Evolutionary conservation across 495 filamentous ascomycete genomes (phyloP).

Genomic region (Penicillium daleae): DNA sequence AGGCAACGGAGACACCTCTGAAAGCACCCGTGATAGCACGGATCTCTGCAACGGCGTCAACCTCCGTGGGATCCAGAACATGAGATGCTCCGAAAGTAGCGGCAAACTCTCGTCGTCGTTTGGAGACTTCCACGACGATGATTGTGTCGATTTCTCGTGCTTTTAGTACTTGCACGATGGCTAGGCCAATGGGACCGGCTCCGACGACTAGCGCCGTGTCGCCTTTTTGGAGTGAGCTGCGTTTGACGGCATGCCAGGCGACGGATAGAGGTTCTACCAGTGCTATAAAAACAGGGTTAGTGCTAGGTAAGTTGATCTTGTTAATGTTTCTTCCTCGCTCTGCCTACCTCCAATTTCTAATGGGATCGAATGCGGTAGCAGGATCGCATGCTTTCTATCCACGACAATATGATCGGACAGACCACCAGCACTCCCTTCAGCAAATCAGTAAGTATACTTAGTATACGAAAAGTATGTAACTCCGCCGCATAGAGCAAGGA

Average conservation of each 20-base stretch:
- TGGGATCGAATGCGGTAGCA: constrained; percentile 29
- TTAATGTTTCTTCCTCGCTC: neutral
- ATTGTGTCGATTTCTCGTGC: constrained; percentile 53
- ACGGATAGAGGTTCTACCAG: constrained; percentile 63
- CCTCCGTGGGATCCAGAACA: constrained; percentile 24
- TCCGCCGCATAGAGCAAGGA: too few relatives aligned
- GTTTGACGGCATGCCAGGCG: constrained; percentile 67
- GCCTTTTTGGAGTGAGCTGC: constrained; percentile 52
- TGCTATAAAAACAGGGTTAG: neutral
- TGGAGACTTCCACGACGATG: constrained; percentile 49
- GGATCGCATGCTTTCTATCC: constrained; percentile 30
- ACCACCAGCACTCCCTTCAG: constrained; percentile 49
- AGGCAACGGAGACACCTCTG: constrained; percentile 27
- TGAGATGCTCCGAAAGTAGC: constrained; percentile 27
- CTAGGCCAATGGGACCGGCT: constrained; percentile 66
- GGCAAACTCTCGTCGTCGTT: constrained; percentile 23
- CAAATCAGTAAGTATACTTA: neutral
- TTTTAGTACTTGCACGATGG: constrained; percentile 60
- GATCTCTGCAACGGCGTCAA: constrained; percentile 27
- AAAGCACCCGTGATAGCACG: constrained; percentile 20
- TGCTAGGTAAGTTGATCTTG: neutral
- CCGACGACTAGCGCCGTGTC: constrained; percentile 60
- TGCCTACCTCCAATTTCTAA: constrained; percentile 33
- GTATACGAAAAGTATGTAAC: too few relatives aligned
- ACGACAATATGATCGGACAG: constrained; percentile 60